Conservation (phyloP, 495 filamentous ascomycete genomes). For the Daldinia caldariorum region DNA sequence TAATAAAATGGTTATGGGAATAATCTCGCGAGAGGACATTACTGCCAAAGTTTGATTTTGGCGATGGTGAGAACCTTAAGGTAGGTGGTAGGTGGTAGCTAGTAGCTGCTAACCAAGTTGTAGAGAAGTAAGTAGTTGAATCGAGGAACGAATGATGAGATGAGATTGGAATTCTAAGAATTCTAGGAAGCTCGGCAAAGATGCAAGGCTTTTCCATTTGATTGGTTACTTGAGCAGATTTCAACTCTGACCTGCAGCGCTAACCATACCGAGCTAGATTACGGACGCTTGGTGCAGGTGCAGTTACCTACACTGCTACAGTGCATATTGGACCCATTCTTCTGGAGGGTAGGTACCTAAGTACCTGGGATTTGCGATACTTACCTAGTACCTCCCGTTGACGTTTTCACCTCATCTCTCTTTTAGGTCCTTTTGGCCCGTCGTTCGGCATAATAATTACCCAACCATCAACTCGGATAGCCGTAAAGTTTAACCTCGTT, state of each 20-base stretch:
- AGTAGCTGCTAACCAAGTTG: too few species aligned
- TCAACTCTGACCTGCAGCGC: constrained; percentile 5
- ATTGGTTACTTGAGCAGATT: constrained; percentile 24
- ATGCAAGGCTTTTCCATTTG: constrained; percentile 21
- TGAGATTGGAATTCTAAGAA: constrained; percentile 17
- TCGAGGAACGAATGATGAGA: constrained; percentile 2
- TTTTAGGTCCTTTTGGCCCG: neutral
- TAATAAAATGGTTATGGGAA: neutral
- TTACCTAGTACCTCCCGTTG: too few species aligned
- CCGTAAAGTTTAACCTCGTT: neutral
- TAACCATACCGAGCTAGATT: constrained; percentile 3
- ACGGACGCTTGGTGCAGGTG: constrained; percentile 1
- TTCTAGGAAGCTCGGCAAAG: constrained; percentile 14
- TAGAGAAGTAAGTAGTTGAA: neutral
- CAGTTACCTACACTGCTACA: too few species aligned
- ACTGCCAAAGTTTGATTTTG: constrained; percentile 8
- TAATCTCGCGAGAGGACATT: constrained; percentile 20
- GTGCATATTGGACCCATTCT: neutral
- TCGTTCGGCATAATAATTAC: neutral
- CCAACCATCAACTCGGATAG: neutral
- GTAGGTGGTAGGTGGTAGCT: too few species aligned
- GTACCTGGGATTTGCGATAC: too few species aligned
- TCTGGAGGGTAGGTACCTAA: neutral
- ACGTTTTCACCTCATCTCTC: constrained; percentile 18
- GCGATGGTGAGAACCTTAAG: constrained; percentile 5